Evolutionary conservation across 768 basidiomycete genomes (phyloP), one percentile per base, ranked within the genome.

Genomic region (Tremella fuciformis): DNA sequence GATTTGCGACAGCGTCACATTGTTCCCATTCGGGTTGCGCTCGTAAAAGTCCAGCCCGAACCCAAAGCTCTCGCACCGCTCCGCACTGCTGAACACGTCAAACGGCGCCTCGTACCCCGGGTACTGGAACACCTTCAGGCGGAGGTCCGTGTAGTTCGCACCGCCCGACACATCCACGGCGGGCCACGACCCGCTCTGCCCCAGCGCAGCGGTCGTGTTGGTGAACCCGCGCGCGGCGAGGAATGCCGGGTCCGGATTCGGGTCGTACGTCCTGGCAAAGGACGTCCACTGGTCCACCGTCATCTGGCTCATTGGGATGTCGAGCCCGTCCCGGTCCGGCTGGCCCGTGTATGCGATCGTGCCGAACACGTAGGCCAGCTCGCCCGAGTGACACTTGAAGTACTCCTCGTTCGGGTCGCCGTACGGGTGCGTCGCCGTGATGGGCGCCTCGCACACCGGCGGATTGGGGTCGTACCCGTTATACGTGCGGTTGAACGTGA

Each of bases 221-320:
- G 71, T 67, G 67, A 80, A 82, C 1, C 81, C 82, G 0, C 82
- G 73, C 2, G 80, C 81, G 0, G 66, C 57, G 29, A 83, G 79
- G 65, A 80, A 82, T 1, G 62, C 76, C 0, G 67, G 59, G 2
- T 78, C 71, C 0, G 81, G 82, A 59, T 82, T 83, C 7, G 83
- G 82, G 57, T 83, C 69, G 63, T 78, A 80, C 3, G 80, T 79
- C 39, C 82, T 77, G 8, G 80, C 81, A 59, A 83, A 83, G 7
- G 80, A 67, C 0, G 79, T 73, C 83, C 82, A 84, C 8, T 73
- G 65, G 62, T 83, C 82, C 4, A 80, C 67, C 39, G 71, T 74
- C 40, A 80, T 68, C 62, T 82, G 82, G 51, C 77, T 76, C 66
- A 83, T 76, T 1, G 79, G 73, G 6, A 82, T 76, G 67, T 83